Percentiles rank a stretch among this genome's conserved stretches.
These are phyloP conservation scores for Corchorus capsularis DNA, from an alignment of 345 rosid species.

Conservation along the genomic window DNA sequence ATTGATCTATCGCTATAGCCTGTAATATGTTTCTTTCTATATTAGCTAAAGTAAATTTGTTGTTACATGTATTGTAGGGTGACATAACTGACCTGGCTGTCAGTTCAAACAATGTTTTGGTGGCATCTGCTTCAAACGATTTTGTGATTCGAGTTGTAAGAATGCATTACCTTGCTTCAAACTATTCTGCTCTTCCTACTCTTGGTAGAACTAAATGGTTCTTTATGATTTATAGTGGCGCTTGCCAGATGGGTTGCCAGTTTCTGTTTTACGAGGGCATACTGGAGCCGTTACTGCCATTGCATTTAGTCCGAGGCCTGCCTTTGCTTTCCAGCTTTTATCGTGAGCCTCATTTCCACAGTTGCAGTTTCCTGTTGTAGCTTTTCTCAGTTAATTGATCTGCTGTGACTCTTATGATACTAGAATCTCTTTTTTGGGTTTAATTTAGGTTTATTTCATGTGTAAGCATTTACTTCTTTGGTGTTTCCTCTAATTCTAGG, in stretches of 20 bases:
- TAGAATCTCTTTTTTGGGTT: neutral
- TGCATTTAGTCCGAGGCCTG: slow-evolving; percentile 93
- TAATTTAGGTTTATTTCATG: slow-evolving; percentile 14
- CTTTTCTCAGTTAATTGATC: slow-evolving; percentile 20
- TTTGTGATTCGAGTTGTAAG: slow-evolving; percentile 95
- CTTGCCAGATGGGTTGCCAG: slow-evolving; percentile 93
- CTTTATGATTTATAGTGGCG: slow-evolving; percentile 77
- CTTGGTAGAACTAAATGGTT: slow-evolving; percentile 20
- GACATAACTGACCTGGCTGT: slow-evolving; percentile 99
- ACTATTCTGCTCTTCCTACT: slow-evolving; percentile 16
- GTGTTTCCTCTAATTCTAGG: neutral
- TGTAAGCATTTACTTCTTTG: slow-evolving; percentile 14
- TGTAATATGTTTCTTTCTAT: slow-evolving; percentile 20
- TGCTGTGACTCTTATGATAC: slow-evolving; percentile 1
- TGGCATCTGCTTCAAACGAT: slow-evolving; percentile 99
- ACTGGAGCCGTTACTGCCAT: slow-evolving; percentile 97
- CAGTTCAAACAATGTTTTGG: slow-evolving; percentile 88
- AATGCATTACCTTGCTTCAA: slow-evolving; percentile 27
- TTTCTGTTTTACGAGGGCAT: slow-evolving; percentile 93
- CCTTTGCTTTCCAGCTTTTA: slow-evolving; percentile 80
- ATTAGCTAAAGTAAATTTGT: neutral
- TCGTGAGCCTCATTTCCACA: slow-evolving; percentile 65
- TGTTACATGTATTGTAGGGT: slow-evolving; percentile 55
- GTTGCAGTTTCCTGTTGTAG: slow-evolving; percentile 24
- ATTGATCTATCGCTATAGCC: slow-evolving; percentile 12